Percentiles rank a stretch among this genome's conserved stretches.
Conservation (phyloP, 1,139 yeast species). For the Pichia cactophila region DNA sequence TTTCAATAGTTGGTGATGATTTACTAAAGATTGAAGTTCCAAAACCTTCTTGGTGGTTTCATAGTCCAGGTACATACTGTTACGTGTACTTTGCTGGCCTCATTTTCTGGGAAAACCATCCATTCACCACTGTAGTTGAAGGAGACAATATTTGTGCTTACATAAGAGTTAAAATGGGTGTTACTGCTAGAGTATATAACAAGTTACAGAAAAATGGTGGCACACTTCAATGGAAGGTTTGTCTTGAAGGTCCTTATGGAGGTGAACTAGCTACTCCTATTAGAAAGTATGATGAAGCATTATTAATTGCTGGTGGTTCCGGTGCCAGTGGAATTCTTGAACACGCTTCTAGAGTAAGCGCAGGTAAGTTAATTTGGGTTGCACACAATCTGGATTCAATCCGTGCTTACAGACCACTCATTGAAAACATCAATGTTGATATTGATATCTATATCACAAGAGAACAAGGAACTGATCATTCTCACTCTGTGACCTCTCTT, state of each 20-base stretch:
- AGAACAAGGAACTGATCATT: conserved; percentile 6
- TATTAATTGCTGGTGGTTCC: conserved; percentile 58
- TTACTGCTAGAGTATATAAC: conserved; percentile 18
- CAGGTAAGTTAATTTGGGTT: conserved; percentile 15
- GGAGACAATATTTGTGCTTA: conserved; percentile 22
- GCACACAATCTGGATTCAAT: conserved; percentile 3
- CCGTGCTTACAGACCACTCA: conserved; percentile 4
- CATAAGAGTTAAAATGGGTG: conserved; percentile 31
- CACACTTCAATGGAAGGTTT: conserved; percentile 9
- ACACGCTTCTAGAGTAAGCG: conserved; percentile 30
- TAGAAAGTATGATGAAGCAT: conserved; percentile 41
- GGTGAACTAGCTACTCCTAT: conserved; percentile 20
- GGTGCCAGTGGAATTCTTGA: conserved; percentile 12
- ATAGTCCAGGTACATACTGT: conserved; percentile 37
- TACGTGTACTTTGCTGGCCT: conserved; percentile 34
- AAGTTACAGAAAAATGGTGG: conserved; percentile 20
- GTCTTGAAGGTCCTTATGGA: conserved; percentile 16
- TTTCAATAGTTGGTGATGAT: conserved; percentile 26
- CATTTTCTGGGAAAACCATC: conserved; percentile 32
- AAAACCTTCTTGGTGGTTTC: conserved; percentile 33
- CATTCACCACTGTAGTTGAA: conserved; percentile 28
- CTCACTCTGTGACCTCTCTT: neutral
- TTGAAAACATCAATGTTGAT: conserved; percentile 4
- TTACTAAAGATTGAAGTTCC: conserved; percentile 36
- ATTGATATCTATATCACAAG: conserved; percentile 14